Evolutionary conservation across 768 basidiomycete genomes (phyloP).

Genomic region (Termitomyces bulborhizus): DNA sequence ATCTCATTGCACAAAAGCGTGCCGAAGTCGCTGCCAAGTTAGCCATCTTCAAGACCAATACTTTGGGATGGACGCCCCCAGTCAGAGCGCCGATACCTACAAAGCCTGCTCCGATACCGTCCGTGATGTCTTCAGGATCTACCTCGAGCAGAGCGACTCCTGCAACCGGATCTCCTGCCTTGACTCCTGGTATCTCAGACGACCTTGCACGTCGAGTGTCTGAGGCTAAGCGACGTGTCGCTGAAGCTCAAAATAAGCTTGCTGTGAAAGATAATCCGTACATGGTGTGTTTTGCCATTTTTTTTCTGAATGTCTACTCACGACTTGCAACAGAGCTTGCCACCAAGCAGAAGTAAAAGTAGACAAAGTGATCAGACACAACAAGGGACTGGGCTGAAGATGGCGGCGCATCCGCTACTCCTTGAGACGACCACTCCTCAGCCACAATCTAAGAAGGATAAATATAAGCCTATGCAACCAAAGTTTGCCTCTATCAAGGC

Average conservation of each 20-base stretch:
- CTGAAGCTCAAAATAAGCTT: conserved; percentile 73
- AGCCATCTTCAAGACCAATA: conserved; percentile 59
- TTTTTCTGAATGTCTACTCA: neutral
- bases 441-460: conserved; percentile 78
- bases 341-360: conserved; percentile 49
- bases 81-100: conserved; percentile 37
- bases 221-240: conserved; percentile 82
- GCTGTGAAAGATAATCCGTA: conserved; percentile 82
- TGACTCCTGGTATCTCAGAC: conserved; percentile 39
- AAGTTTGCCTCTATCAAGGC: conserved; percentile 97
- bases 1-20: conserved; percentile 75
- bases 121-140: conserved; percentile 27
- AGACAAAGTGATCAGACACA: conserved; percentile 56
- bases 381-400: conserved; percentile 79
- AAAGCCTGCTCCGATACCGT: conserved; percentile 25
- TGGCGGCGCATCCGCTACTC: conserved; percentile 85
- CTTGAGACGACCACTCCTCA: conserved; percentile 57
- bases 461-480: conserved; percentile 98
- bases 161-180: conserved; percentile 27
- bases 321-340: conserved; percentile 35
- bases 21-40: conserved; percentile 84
- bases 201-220: conserved; percentile 69
- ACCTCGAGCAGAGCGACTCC: conserved; percentile 38
- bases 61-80: conserved; percentile 23
- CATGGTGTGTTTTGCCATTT: conserved; percentile 47